Base-by-base conservation (phyloP, 805 yeast species). In the Blastobotrys terrestris region DNA sequence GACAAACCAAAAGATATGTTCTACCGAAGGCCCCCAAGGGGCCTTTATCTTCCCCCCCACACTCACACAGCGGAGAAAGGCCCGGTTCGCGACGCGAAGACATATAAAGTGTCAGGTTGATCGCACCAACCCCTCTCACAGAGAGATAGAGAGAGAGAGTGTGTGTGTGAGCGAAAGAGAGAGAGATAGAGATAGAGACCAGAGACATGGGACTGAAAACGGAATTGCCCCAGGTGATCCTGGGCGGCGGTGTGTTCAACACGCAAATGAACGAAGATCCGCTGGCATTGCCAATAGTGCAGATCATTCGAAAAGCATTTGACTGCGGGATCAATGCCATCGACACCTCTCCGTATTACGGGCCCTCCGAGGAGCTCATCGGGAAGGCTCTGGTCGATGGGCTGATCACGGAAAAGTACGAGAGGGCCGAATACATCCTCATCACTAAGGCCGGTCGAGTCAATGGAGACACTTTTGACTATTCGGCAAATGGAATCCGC, bases 291-390 rank as follows among this genome's bases (percentile, higher is more conserved):
- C 86, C 89, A 1, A 74, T 81, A 5, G 71, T 70, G 8, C 81
- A 79, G 0, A 77, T 91, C 50, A 58, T 91, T 15, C 64, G 70
- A 48, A 61, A 65, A 16, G 94, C 91, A 0, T 83, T 90, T 60
- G 66, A 71, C 15, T 63, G 73, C 19, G 97, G 97, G 0, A 71
- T 87, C 53, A 78, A 75, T 48, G 92, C 95, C 2, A 75, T 91
- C 40, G 97, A 91, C 64, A 89, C 97, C 0, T 86, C 97, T 0
- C 96, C 97, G 3, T 90, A 87, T 70, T 91, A 91, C 65, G 97
- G 97, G 0, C 87, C 87, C 0, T 86, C 95, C 3, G 98, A 91
- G 63, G 73, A 69, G 16, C 56, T 90, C 5, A 63, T 87, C 3
- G 97, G 98, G 2, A 55, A 74, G n/a, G 92, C 90, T 0, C 70